Base-by-base conservation (phyloP, 805 yeast species). In the Candida andamanensis region DNA sequence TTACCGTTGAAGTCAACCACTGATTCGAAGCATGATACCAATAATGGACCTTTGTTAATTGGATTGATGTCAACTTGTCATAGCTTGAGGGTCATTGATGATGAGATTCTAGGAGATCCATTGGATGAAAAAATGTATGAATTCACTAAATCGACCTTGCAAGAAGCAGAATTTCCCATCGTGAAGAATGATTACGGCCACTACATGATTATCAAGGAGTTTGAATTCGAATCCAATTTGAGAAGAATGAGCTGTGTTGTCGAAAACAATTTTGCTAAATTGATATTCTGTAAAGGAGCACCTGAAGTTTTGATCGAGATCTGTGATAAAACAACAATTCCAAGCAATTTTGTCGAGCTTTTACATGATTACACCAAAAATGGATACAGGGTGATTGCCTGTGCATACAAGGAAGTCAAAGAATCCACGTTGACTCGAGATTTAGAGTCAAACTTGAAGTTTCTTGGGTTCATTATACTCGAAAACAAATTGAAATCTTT, bases 351-450 rank as follows among this genome's bases (percentile, higher is more conserved):
- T 52, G 80, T 81, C 15, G 82, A 81, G 20, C 52, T 83, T 15
- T 65, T 92, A 21, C 81, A 86, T 47, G 70, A 79, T 36, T 92
- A 92, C 53, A 92, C 99, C 0, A 97, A 87, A 52, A 76, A 78
- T 29, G 99, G 99, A 1, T 86, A 80, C 54, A 77, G 99, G 50
- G 97, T 92, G 2, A 92, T 92, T 58, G 97, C 96, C 0, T 81
- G 95, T 54, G 97, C 95, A 1, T 72, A 77, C 30, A 85, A 81
- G 49, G 47, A 42, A 24, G 46, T 68, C n/a, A 41, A 44, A 11
- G 35, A 32, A 20, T n/a, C n/a, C n/a, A n/a, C n/a, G n/a, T 27
- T 33, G 6, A 14, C 23, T n/a, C 72, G 99, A 44, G 81, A 72
- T 11, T 75, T 80, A 13, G 99, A 92, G 55, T 50, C 67, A 4